Evolutionary conservation across 129 eudicot species (phyloP).

Genomic region (Flaveria linearis): DNA sequence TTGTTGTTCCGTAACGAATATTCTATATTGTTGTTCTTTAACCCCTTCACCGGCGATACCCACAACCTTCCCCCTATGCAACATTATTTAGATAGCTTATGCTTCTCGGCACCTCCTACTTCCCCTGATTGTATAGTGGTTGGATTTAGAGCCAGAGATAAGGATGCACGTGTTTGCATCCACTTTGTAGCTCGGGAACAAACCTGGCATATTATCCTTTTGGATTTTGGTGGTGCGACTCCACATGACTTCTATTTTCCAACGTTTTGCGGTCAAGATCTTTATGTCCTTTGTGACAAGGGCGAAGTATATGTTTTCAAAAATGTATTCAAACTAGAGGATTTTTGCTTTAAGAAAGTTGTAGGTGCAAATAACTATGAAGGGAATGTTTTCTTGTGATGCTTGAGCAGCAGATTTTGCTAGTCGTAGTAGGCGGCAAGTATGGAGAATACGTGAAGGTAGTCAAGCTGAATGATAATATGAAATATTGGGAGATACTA

Average conservation of each 20-base stretch:
- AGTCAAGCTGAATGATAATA: slow-evolving; percentile 19
- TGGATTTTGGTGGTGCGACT: not conserved
- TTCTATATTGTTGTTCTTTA: not conserved
- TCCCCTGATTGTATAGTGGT: slow-evolving; percentile 24
- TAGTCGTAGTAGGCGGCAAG: not conserved
- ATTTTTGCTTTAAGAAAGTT: not conserved
- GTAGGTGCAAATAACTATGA: not conserved
- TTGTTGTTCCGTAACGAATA: not conserved
- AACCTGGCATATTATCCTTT: not conserved
- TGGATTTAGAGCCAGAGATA: not conserved
- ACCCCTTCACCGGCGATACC: slow-evolving; percentile 29
- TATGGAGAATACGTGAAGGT: slow-evolving; percentile 15
- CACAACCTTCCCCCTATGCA: slow-evolving; percentile 1
- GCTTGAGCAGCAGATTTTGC: slow-evolving; percentile 5
- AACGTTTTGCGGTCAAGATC: not conserved
- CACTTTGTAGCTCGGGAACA: not conserved
- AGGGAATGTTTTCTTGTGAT: not conserved
- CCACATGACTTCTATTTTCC: not conserved
- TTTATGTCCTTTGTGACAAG: not conserved
- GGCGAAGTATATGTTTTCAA: not conserved
- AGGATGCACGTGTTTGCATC: not conserved
- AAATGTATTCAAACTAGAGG: not conserved
- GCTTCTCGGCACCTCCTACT: slow-evolving; percentile 17
- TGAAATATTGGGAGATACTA: slow-evolving; percentile 7
- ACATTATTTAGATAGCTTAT: not conserved